phyloP scores from a whole-genome alignment of 164 flowering plant genomes.

The Macadamia integrifolia region DNA sequence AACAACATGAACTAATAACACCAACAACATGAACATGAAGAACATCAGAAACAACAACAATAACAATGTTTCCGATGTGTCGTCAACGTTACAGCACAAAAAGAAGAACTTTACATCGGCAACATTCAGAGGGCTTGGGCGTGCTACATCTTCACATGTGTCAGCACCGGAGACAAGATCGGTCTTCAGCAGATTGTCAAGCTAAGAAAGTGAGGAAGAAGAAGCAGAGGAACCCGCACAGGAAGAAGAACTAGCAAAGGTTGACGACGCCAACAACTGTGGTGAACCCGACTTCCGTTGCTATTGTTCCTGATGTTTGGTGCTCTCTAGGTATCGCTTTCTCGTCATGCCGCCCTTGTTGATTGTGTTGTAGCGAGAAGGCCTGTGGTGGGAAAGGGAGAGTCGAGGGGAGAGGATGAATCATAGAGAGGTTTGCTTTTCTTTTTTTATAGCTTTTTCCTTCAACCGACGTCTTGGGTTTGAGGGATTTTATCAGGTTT shows the following conservation, averaged over 20 bases:
- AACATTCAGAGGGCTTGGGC: slow-evolving; percentile 55
- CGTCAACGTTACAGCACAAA: slow-evolving; percentile 15
- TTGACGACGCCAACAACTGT: background rate
- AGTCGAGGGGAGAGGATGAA: slow-evolving; percentile 38
- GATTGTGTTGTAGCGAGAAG: slow-evolving; percentile 64
- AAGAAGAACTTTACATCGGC: slow-evolving; percentile 30
- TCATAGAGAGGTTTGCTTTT: slow-evolving; percentile 41
- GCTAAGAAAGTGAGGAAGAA: slow-evolving; percentile 46
- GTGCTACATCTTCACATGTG: slow-evolving; percentile 54
- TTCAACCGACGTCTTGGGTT: too few species aligned
- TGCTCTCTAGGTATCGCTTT: slow-evolving; percentile 72
- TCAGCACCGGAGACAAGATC: slow-evolving; percentile 60
- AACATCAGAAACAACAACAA: background rate
- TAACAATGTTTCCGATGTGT: background rate
- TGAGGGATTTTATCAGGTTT: too few species aligned
- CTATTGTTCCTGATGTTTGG: slow-evolving; percentile 71
- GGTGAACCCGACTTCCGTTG: slow-evolving; percentile 10
- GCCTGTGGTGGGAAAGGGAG: slow-evolving; percentile 33
- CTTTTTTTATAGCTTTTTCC: background rate
- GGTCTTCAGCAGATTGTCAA: slow-evolving; percentile 75
- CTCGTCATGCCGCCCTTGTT: slow-evolving; percentile 45
- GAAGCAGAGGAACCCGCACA: slow-evolving; percentile 26
- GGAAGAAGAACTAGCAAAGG: slow-evolving; percentile 17
- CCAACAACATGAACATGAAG: background rate
- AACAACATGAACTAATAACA: slow-evolving; percentile 5